These are phyloP conservation scores for Acanthamoeba quina DNA, from an alignment of 208 protist genomes.

Conservation along the genomic window DNA sequence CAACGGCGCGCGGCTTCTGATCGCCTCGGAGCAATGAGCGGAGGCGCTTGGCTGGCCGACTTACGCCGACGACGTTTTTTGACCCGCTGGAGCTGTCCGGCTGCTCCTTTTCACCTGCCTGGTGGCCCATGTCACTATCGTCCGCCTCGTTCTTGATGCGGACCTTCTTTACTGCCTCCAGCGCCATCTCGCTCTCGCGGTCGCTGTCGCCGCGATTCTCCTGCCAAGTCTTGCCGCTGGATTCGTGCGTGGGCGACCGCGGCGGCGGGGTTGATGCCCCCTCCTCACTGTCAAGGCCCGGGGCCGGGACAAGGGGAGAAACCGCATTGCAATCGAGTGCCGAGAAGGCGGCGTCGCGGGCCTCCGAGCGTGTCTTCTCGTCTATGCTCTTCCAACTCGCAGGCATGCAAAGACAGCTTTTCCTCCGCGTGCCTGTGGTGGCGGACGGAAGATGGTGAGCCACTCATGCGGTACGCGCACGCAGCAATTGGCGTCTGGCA, in stretches of 20 bases:
- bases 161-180: neutral
- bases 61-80: neutral
- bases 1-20: neutral
- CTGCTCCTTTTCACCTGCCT: neutral
- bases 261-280: neutral
- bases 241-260: neutral
- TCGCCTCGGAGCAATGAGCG: neutral
- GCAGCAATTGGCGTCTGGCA: neutral
- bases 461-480: neutral
- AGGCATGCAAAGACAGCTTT: neutral
- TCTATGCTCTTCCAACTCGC: neutral
- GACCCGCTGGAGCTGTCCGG: neutral
- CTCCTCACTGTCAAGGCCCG: neutral
- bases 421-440: neutral
- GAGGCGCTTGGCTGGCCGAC: neutral
- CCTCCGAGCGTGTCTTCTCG: neutral
- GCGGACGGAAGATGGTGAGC: neutral
- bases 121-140: neutral
- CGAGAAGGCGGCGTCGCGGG: neutral
- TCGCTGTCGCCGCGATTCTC: neutral
- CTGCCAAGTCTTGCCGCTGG: neutral
- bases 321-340: neutral
- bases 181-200: neutral
- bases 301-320: neutral
- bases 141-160: neutral